Base-by-base conservation (phyloP, 257 asterid species). In the Euphrasia confusa region DNA sequence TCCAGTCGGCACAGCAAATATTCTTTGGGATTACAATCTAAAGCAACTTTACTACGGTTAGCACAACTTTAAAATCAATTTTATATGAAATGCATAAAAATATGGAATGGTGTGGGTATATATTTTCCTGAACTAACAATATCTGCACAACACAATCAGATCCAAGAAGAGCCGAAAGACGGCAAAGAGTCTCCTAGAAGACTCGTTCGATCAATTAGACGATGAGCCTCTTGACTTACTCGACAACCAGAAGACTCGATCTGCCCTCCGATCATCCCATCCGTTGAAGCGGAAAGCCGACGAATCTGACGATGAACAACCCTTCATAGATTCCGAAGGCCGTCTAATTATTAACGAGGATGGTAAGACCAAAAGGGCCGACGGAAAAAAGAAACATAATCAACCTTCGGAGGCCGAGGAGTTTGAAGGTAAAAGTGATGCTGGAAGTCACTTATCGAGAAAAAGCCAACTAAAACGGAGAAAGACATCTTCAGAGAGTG, bases 151-250 rank as follows among this genome's bases (percentile, higher is more conserved):
- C 54, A 58, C 53, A 61, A 68, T 33, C 83, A 88, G 96, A 72
- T 72, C 92, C 65, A 85, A 85, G 85, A 77, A 70, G 72, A 72
- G 76, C 30, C 87, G 83, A 13, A 80, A 66, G 61, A 75, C 72
- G 59, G 79, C 88, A 32, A 87, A 74, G 81, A 79, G 95, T 69
- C 77, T 93, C 83, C 95, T 84, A 70, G 97, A 89, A 71, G 96
- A 89, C 71, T 50, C 77, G n/a, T 79, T 89, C 40, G 94, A 89
- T 73, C 88, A 86, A 64, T 72, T 76, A 67, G 95, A 80, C 17
- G 94, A 87, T 47, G 97, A 93, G 65, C 99, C 99, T 40, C 97
- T 92, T 17, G 96, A 92, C 76, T 79, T 93, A 61, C 92, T 93
- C 9, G 97, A 93, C 73, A 68, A 69, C 32, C 83, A 81, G 72